Percentiles rank a stretch among this genome's conserved stretches.
Conservation (phyloP, 441 rosid genomes). For the Pelargonium fulgidum region DNA sequence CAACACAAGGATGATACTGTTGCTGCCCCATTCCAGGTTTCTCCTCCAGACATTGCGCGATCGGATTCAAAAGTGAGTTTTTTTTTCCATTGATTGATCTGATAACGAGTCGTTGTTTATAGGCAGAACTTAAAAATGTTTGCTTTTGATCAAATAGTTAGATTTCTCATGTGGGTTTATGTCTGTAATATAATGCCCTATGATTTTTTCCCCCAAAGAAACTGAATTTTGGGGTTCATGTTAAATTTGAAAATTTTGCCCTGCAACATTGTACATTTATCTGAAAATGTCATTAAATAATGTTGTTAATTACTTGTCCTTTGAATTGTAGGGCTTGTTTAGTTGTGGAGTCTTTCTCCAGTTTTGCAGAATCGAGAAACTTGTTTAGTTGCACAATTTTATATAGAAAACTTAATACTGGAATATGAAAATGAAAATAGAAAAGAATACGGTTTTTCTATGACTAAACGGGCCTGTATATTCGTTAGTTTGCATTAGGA, state of each 20-base stretch:
- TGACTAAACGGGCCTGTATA: no score
- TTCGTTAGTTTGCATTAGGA: no score
- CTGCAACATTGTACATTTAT: background rate
- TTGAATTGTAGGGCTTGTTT: background rate
- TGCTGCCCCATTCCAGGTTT: slow-evolving; percentile 86
- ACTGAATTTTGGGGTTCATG: background rate
- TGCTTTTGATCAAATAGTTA: background rate
- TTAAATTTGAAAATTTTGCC: background rate
- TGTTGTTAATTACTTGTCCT: background rate
- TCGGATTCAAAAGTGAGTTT: slow-evolving; percentile 61
- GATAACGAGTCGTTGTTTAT: background rate
- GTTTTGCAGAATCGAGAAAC: no score
- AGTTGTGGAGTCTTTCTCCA: no score
- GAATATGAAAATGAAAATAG: no score
- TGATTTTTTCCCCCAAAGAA: background rate
- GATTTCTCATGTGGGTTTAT: background rate
- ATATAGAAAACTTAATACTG: no score
- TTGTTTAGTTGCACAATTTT: no score
- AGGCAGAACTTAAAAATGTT: background rate
- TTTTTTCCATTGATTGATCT: background rate
- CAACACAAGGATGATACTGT: slow-evolving; percentile 50
- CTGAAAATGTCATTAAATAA: no score
- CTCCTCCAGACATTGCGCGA: slow-evolving; percentile 73
- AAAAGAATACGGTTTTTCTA: no score
- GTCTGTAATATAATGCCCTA: background rate